Evolutionary conservation across 805 yeast species (phyloP).

Genomic region (Candida silvicultrix): DNA sequence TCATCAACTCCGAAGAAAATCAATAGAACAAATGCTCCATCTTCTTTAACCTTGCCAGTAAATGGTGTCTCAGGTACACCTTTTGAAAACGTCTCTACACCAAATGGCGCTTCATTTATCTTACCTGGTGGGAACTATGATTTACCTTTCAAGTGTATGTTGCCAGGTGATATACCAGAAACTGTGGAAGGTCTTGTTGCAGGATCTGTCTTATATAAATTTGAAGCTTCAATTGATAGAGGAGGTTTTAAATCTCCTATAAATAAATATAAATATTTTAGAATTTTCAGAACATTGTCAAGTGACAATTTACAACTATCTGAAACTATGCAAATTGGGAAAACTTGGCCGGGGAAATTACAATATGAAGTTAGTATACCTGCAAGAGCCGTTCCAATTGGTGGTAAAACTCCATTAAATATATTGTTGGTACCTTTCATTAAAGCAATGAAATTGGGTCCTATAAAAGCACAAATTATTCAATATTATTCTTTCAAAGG

Average conservation of each 20-base stretch:
- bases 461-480: conserved; percentile 54
- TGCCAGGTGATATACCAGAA: conserved; percentile 78
- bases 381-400: conserved; percentile 80
- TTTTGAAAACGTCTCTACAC: conserved; percentile 17
- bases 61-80: conserved; percentile 29
- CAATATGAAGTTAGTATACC: conserved; percentile 86
- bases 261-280: conserved; percentile 49
- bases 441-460: conserved; percentile 71
- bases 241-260: conserved; percentile 39
- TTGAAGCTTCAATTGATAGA: conserved; percentile 77
- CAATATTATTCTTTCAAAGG: conserved; percentile 63
- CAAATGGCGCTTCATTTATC: conserved; percentile 26
- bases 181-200: conserved; percentile 85
- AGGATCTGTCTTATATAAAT: conserved; percentile 62
- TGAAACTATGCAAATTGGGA: conserved; percentile 86
- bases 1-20: conserved; percentile 9
- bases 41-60: conserved; percentile 20
- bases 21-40: conserved; percentile 17
- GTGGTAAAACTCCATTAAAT: conserved; percentile 64
- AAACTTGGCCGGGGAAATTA: conserved; percentile 83
- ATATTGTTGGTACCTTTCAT: conserved; percentile 69
- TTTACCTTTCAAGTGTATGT: conserved; percentile 73
- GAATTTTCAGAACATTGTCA: conserved; percentile 78
- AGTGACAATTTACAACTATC: conserved; percentile 65
- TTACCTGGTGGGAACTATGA: conserved; percentile 74